Percentiles rank a stretch among this genome's conserved stretches.
Conservation (phyloP, 1,284 basidiomycete species). For the Cerioporus squamosus region DNA sequence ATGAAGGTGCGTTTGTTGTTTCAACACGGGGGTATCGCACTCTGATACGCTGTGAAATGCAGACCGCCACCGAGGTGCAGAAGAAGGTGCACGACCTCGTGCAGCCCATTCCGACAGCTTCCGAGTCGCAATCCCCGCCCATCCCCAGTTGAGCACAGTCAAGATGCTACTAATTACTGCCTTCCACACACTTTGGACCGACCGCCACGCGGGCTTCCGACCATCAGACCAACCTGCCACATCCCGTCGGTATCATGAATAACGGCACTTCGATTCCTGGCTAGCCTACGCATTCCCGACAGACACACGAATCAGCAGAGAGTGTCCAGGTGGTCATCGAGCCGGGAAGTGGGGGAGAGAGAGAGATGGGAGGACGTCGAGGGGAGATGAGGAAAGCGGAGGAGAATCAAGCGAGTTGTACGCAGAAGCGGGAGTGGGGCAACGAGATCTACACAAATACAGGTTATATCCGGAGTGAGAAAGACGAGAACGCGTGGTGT, state of each 20-base stretch:
- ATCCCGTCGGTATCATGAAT: background rate
- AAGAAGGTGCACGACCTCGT: constrained; percentile 76
- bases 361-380: background rate
- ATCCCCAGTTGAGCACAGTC: constrained; percentile 3
- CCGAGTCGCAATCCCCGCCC: constrained; percentile 17
- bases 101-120: constrained; percentile 36
- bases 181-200: background rate
- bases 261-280: background rate
- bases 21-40: background rate
- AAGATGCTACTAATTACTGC: background rate
- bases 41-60: constrained; percentile 3
- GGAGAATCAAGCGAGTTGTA: background rate
- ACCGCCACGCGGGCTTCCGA: background rate
- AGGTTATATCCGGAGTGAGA: constrained; percentile 15
- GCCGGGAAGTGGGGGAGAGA: background rate
- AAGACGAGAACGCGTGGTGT: background rate
- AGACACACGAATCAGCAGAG: background rate
- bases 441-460: constrained; percentile 19
- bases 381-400: background rate
- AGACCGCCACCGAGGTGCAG: constrained; percentile 73
- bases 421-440: background rate
- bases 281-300: background rate
- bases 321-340: constrained; percentile 1
- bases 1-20: constrained; percentile 57
- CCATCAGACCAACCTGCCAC: too few relatives aligned